Percentiles rank a stretch among this genome's conserved stretches.
These are phyloP conservation scores for Hypsizygus ulmarius DNA, from an alignment of 1,284 basidiomycete species.

Conservation along the genomic window DNA sequence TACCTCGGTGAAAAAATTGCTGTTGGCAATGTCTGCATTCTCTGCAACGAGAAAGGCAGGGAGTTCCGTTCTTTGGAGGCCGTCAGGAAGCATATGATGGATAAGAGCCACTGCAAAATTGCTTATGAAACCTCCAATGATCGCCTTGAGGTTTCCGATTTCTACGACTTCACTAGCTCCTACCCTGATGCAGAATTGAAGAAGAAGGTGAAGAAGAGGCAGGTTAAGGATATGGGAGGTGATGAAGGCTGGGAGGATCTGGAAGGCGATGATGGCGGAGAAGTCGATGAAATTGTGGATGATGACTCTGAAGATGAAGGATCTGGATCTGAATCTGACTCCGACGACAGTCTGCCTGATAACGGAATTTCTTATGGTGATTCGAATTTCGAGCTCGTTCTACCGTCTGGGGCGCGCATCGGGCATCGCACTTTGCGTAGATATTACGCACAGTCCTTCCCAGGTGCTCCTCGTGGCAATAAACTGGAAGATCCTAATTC, in stretches of 20 bases:
- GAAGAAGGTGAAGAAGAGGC: conserved; percentile 33
- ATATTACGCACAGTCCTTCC: conserved; percentile 87
- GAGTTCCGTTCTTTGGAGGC: conserved; percentile 83
- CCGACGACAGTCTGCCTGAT: conserved; percentile 48
- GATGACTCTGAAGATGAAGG: conserved; percentile 36
- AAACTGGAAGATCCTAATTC: conserved; percentile 63
- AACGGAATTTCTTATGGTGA: conserved; percentile 70
- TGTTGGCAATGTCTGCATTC: conserved; percentile 91
- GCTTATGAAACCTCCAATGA: conserved; percentile 85
- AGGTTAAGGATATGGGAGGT: not conserved
- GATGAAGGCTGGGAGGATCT: conserved; percentile 65
- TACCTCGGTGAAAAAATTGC: conserved; percentile 95
- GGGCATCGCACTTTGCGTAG: conserved; percentile 87
- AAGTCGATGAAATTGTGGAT: conserved; percentile 53
- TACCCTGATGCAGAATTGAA: conserved; percentile 60
- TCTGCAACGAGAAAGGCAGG: conserved; percentile 77
- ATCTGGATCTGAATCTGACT: conserved; percentile 36
- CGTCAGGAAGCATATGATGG: conserved; percentile 90
- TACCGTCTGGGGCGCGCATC: conserved; percentile 90
- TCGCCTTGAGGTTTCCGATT: conserved; percentile 87
- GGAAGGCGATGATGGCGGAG: conserved; percentile 44
- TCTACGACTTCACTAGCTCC: conserved; percentile 86
- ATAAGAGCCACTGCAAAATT: conserved; percentile 96
- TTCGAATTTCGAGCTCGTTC: conserved; percentile 84
- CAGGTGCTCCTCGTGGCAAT: conserved; percentile 33